Evolutionary conservation across 352 stramenopile species (phyloP).

Genomic region (Phytophthora aleatoria): DNA sequence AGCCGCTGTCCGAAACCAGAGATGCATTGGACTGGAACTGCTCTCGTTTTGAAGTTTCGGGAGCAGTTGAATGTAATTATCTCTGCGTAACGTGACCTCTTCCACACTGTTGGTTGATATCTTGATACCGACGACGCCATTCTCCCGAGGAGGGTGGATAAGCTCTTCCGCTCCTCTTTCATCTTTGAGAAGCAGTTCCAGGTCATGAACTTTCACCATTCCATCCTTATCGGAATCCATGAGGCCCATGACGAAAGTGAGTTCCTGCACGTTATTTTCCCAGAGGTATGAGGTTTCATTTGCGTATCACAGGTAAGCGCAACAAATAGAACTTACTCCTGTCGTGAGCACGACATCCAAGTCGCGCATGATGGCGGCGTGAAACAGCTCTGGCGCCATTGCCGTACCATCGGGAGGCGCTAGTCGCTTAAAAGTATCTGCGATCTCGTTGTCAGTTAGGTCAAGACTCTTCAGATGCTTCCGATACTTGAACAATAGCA

Average conservation of each 20-base stretch:
- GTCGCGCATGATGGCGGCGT: conserved; percentile 65
- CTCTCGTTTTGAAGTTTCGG: conserved; percentile 62
- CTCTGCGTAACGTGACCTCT: conserved; percentile 53
- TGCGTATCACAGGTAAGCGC: neutral
- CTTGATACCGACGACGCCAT: conserved; percentile 64
- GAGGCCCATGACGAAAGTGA: conserved; percentile 61
- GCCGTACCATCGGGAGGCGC: conserved; percentile 36
- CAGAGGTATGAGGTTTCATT: neutral
- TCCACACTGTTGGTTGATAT: conserved; percentile 68
- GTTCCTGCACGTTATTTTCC: conserved; percentile 42
- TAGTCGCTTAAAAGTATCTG: conserved; percentile 74
- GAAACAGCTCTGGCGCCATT: conserved; percentile 65
- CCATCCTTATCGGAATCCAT: conserved; percentile 77
- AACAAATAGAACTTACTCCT: conserved; percentile 44
- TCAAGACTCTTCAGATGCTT: conserved; percentile 61
- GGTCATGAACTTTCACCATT: conserved; percentile 67
- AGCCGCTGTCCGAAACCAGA: conserved; percentile 64
- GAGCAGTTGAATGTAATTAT: conserved; percentile 64
- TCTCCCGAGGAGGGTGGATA: conserved; percentile 52
- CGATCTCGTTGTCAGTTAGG: conserved; percentile 79
- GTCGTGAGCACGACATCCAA: conserved; percentile 82
- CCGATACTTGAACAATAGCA: conserved; percentile 82
- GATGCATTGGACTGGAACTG: conserved; percentile 42
- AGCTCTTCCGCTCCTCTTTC: conserved; percentile 55
- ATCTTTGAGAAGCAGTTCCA: conserved; percentile 78